Conservation (phyloP, 225 moss, liverwort and hornwort species). For the Ulota crispa region DNA sequence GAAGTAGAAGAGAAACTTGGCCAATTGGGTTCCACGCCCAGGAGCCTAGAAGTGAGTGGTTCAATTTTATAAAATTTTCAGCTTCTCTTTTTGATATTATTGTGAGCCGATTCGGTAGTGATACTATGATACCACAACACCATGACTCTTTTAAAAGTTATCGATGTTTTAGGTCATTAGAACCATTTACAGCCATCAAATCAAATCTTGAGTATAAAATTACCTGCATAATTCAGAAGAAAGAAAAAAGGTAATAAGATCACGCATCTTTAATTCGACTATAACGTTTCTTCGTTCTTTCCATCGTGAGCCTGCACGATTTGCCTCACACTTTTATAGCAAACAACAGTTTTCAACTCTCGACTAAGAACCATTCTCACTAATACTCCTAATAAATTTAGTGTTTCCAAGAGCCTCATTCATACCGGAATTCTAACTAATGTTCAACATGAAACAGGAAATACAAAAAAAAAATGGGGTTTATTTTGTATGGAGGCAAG, state of each 20-base stretch:
- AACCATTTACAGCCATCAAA: background rate
- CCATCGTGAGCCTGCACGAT: background rate
- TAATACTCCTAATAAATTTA: background rate
- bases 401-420: background rate
- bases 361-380: background rate
- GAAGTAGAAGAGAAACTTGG: too few species aligned
- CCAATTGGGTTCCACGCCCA: too few species aligned
- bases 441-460: background rate
- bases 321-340: background rate
- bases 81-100: too few species aligned
- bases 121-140: background rate
- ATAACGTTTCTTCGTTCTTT: background rate
- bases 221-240: background rate
- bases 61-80: too few species aligned
- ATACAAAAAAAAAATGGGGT: slow-evolving; percentile 45
- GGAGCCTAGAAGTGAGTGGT: too few species aligned
- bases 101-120: too few species aligned
- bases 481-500: slow-evolving; percentile 38
- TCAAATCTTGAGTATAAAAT: background rate
- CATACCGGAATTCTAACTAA: background rate
- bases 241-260: background rate
- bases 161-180: background rate
- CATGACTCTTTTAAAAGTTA: background rate
- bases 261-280: too few species aligned
- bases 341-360: background rate